Conservation (phyloP, 2,329 filamentous ascomycete species). For the Stylonectria norvegica region DNA sequence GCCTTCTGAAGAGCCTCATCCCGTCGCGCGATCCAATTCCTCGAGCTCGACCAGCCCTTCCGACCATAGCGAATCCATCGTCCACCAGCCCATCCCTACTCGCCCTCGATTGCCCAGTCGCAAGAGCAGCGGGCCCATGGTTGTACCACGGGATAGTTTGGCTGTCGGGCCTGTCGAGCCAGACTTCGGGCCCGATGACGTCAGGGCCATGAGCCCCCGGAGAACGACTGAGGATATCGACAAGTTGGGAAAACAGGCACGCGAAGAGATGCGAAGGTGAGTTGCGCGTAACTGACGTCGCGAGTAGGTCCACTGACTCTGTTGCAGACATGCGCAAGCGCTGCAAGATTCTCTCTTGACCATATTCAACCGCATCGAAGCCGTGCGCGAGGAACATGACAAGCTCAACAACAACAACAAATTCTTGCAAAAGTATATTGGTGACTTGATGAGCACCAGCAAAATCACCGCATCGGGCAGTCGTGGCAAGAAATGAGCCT, state of each 20-base stretch:
- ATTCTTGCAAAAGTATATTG: conserved; percentile 96
- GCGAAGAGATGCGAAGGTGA: conserved; percentile 60
- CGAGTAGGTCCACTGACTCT: conserved; percentile 6
- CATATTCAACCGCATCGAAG: conserved; percentile 90
- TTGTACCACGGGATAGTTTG: conserved; percentile 73
- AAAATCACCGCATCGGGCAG: conserved; percentile 62
- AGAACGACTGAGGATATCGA: conserved; percentile 89
- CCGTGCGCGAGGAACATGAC: conserved; percentile 90
- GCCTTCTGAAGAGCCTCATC: conserved; percentile 25
- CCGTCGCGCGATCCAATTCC: conserved; percentile 40
- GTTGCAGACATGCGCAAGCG: conserved; percentile 73
- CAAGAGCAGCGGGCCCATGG: conserved; percentile 78
- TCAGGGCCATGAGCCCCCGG: conserved; percentile 89
- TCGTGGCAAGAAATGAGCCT: conserved; percentile 51
- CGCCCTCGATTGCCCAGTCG: conserved; percentile 69
- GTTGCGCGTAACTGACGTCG: conserved; percentile 16
- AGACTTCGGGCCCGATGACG: conserved; percentile 80
- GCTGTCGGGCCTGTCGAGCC: conserved; percentile 70
- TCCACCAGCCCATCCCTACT: conserved; percentile 50
- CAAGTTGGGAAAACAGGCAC: conserved; percentile 77
- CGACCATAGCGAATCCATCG: conserved; percentile 36
- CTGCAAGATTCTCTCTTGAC: conserved; percentile 86
- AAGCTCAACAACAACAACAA: conserved; percentile 97
- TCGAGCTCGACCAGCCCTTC: conserved; percentile 36
- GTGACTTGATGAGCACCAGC: conserved; percentile 86